Percentiles rank a stretch among this genome's conserved stretches.
Conservation (phyloP, 176 grass and related monocot genomes). For the Echinochloa phyllopogon region DNA sequence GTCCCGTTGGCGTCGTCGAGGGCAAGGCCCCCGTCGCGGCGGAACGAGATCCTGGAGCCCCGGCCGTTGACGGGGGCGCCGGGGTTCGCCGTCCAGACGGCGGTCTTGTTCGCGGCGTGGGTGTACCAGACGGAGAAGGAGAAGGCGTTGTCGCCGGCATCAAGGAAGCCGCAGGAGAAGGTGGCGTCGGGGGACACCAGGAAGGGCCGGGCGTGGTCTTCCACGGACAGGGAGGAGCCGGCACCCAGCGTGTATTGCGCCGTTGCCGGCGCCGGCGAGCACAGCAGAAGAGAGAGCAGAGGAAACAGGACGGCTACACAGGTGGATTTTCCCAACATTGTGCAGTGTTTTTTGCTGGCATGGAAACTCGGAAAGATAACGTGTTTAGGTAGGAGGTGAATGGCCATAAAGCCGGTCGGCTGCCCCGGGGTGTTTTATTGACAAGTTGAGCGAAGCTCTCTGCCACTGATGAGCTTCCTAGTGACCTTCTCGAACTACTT, state of each 20-base stretch:
- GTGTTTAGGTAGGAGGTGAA: background rate
- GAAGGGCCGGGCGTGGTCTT: constrained; percentile 36
- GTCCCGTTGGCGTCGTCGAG: constrained; percentile 60
- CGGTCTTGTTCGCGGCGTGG: constrained; percentile 30
- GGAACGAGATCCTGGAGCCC: constrained; percentile 47
- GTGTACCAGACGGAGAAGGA: constrained; percentile 71
- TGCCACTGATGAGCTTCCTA: background rate
- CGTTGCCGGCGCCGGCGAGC: background rate
- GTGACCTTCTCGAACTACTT: background rate
- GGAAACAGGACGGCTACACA: background rate
- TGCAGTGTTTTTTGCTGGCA: background rate
- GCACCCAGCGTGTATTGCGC: constrained; percentile 24
- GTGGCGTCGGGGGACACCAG: constrained; percentile 44
- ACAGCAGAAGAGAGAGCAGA: background rate
- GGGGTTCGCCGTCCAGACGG: constrained; percentile 68
- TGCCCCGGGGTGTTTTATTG: background rate
- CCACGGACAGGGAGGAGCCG: constrained; percentile 37
- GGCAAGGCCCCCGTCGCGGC: constrained; percentile 51
- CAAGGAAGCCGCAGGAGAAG: constrained; percentile 51
- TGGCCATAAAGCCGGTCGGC: background rate
- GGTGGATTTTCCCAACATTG: background rate
- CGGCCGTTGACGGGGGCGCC: constrained; percentile 51
- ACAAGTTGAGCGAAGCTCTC: background rate
- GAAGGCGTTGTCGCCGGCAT: constrained; percentile 55
- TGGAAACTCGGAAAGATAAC: background rate